Conservation (phyloP, 768 basidiomycete genomes). For the Phaffia australis region DNA sequence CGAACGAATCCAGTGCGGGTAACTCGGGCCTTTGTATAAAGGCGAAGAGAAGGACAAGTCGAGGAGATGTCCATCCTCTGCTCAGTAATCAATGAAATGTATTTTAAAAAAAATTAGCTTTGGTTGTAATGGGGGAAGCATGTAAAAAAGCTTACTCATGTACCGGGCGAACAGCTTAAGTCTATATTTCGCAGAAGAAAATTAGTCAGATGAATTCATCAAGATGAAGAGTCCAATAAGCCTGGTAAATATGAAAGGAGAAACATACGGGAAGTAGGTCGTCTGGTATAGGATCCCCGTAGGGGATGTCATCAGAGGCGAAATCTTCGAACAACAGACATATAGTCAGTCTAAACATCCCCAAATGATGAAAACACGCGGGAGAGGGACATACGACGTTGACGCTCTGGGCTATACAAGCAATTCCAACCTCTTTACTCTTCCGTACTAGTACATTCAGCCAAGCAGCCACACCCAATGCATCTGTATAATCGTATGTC, state of each 20-base stretch:
- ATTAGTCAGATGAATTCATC: conserved; percentile 35
- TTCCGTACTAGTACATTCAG: conserved; percentile 54
- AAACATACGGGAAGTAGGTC: conserved; percentile 39
- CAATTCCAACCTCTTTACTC: conserved; percentile 51
- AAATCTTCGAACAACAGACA: conserved; percentile 32
- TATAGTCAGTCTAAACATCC: not conserved
- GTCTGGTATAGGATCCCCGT: conserved; percentile 44
- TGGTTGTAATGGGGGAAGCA: conserved; percentile 36
- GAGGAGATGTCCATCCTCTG: not conserved
- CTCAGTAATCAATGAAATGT: conserved; percentile 8
- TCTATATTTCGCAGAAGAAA: not conserved
- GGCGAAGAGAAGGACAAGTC: not conserved
- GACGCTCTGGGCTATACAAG: conserved; percentile 52
- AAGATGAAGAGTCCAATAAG: no score
- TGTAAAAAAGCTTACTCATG: conserved; percentile 45
- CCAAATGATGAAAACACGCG: conserved; percentile 19
- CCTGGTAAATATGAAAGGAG: conserved; percentile 13
- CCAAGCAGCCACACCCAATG: conserved; percentile 52
- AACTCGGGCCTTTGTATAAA: conserved; percentile 40
- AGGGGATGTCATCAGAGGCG: conserved; percentile 42
- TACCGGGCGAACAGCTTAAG: conserved; percentile 49
- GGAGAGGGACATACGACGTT: no score
- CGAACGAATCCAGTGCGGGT: conserved; percentile 48
- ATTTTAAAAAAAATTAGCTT: conserved; percentile 1
- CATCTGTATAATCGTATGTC: conserved; percentile 49